These are phyloP conservation scores for Leccinum fallax DNA, from an alignment of 1,284 basidiomycete genomes.

Conservation along the genomic window DNA sequence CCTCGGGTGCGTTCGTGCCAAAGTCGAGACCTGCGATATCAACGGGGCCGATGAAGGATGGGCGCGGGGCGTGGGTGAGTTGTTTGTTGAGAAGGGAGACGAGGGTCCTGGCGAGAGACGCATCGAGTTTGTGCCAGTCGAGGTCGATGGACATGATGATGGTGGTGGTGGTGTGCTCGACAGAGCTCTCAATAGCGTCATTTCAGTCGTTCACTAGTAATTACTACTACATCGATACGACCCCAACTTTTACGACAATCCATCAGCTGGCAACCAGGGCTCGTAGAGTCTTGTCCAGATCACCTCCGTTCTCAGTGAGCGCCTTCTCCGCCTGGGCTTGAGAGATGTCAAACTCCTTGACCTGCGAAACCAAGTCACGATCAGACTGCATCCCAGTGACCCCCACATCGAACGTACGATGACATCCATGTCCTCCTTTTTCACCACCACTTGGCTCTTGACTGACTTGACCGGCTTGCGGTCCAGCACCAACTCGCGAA, in stretches of 20 bases:
- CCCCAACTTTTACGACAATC: too few species aligned
- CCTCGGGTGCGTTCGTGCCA: constrained; percentile 80
- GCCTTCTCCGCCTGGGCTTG: constrained; percentile 48
- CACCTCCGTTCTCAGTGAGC: constrained; percentile 37
- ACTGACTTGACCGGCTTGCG: constrained; percentile 31
- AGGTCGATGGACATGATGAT: constrained; percentile 71
- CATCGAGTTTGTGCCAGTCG: constrained; percentile 75
- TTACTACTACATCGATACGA: too few species aligned
- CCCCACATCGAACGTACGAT: constrained; percentile 40
- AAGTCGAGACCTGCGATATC: constrained; percentile 87
- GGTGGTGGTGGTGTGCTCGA: not conserved
- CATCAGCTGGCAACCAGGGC: constrained; percentile 27
- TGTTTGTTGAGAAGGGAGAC: constrained; percentile 82
- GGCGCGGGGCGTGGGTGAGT: constrained; percentile 69
- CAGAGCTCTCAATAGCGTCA: too few species aligned
- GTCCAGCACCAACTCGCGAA: constrained; percentile 32
- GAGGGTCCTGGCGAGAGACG: constrained; percentile 69
- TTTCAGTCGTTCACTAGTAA: too few species aligned
- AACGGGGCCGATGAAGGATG: constrained; percentile 93
- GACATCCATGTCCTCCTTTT: constrained; percentile 51
- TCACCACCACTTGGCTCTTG: constrained; percentile 37
- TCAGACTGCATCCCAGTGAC: constrained; percentile 1
- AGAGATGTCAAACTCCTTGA: constrained; percentile 51
- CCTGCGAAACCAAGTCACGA: constrained; percentile 31
- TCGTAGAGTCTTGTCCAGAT: constrained; percentile 31